Evolutionary conservation across 805 yeast genomes (phyloP), one percentile per base, ranked within the genome.

Genomic region (Vanderwaltozyma verrucispora): DNA sequence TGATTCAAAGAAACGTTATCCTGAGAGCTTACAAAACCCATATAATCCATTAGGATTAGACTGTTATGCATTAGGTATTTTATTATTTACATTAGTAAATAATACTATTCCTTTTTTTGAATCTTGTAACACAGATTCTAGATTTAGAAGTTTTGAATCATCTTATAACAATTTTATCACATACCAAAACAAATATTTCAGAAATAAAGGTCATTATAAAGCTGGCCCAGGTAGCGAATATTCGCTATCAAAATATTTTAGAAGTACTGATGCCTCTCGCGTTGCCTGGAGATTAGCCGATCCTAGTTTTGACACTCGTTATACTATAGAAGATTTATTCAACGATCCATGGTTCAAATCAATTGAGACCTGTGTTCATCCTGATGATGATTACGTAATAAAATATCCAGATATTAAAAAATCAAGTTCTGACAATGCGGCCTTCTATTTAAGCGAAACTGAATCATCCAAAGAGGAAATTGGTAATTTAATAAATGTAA

Each of bases 251-350:
- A 68, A 74, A 40, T 76, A 71, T 44, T 77, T 72, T 57, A 71
- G 72, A 25, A 68, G 71, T 30, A 54, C 71, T 1, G 80, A 78
- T 16, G 78, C 81, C 19, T 74, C 88, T 2, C 67, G 92, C 48
- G 75, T 69, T 9, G 77, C 84, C 8, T 80, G 88, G 86, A 72
- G 82, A 54, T 59, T 82, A 33, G 72, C 80, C 51, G 87, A 81
- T 49, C 85, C 86, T 3, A 64, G 73, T 24, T 65, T 71, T 0
- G 51, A 48, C 1, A 64, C 72, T 7, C 64, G 94, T 43, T 75
- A 75, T 51, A 65, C 71, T 11, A 48, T 82, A 43, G 67, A 70
- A 1, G 65, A 68, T 15, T 58, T 82, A 23, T 74, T 77, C 43
- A 51, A 65, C 3, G 87, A 81, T 47, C 75, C 80, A 6, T 81